Evolutionary conservation across 495 filamentous ascomycete species (phyloP).

Genomic region (Thozetella sp.): DNA sequence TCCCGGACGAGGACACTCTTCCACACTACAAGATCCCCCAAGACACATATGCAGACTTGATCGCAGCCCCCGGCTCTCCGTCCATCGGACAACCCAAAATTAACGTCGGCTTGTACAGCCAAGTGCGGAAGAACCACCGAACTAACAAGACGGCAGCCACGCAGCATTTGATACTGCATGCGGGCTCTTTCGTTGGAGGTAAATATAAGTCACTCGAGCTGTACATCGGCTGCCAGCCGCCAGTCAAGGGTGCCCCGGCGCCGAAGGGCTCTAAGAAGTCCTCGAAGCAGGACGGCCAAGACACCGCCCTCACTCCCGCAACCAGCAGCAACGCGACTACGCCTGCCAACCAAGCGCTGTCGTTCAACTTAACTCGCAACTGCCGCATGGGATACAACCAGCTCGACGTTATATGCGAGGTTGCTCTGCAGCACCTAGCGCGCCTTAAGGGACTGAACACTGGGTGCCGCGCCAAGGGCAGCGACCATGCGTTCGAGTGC

Average conservation of each 20-base stretch:
- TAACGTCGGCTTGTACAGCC: background rate
- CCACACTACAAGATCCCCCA: background rate
- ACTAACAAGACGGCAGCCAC: background rate
- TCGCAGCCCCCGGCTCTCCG: background rate
- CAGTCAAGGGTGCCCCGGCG: background rate
- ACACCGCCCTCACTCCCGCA: background rate
- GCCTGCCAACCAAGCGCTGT: background rate
- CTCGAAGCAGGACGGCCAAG: background rate
- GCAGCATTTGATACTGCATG: background rate
- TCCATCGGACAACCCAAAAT: background rate
- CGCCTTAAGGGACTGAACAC: background rate
- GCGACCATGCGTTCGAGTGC: background rate
- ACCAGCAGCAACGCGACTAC: background rate
- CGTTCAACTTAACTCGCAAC: background rate
- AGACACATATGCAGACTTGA: background rate
- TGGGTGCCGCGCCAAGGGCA: background rate
- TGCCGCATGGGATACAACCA: background rate
- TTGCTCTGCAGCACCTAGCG: background rate
- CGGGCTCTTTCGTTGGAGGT: background rate
- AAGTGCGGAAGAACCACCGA: background rate
- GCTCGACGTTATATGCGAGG: background rate
- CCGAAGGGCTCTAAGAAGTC: background rate
- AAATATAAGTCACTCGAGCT: background rate
- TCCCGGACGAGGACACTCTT: background rate
- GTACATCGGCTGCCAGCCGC: background rate